Percentiles rank a stretch among this genome's conserved stretches.
These are phyloP conservation scores for Crucihimalaya himalaica DNA, from an alignment of 345 rosid genomes.

Conservation along the genomic window DNA sequence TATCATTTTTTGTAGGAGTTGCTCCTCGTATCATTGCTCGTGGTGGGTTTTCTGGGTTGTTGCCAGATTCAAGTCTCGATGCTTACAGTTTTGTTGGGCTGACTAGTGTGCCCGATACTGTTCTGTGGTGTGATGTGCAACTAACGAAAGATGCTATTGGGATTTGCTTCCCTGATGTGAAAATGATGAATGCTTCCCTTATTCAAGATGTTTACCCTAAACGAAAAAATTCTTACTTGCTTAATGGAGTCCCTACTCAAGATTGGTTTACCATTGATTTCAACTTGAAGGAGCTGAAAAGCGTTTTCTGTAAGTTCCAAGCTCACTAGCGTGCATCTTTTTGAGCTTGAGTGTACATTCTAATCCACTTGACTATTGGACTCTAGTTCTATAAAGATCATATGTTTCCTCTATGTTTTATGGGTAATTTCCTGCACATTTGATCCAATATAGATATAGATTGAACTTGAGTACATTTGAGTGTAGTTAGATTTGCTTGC, in stretches of 20 bases:
- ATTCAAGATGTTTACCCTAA: background rate
- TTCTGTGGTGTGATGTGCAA: constrained; percentile 89
- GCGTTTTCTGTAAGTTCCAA: constrained; percentile 54
- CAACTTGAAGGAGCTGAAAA: constrained; percentile 45
- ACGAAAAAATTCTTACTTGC: constrained; percentile 39
- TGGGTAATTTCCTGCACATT: background rate
- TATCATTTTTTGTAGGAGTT: constrained; percentile 53
- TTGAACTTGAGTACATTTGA: background rate
- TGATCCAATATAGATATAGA: background rate
- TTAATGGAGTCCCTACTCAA: constrained; percentile 54
- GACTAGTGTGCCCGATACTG: constrained; percentile 42
- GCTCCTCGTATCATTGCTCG: constrained; percentile 73
- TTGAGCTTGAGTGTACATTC: background rate
- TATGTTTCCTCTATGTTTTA: constrained; percentile 8
- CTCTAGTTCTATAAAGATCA: background rate
- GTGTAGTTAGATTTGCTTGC: background rate
- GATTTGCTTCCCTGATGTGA: constrained; percentile 71
- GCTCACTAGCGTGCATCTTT: background rate
- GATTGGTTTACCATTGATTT: constrained; percentile 88
- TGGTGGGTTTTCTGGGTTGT: constrained; percentile 90
- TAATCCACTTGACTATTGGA: background rate
- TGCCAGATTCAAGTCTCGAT: constrained; percentile 60
- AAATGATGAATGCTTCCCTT: constrained; percentile 54
- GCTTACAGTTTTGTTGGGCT: constrained; percentile 51
- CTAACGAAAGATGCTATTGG: constrained; percentile 77